A percentile compares a stretch with the other conserved stretches of the same genome.
These are phyloP conservation scores for Solanum tarapatanum DNA, from an alignment of 257 asterid species.

Conservation along the genomic window DNA sequence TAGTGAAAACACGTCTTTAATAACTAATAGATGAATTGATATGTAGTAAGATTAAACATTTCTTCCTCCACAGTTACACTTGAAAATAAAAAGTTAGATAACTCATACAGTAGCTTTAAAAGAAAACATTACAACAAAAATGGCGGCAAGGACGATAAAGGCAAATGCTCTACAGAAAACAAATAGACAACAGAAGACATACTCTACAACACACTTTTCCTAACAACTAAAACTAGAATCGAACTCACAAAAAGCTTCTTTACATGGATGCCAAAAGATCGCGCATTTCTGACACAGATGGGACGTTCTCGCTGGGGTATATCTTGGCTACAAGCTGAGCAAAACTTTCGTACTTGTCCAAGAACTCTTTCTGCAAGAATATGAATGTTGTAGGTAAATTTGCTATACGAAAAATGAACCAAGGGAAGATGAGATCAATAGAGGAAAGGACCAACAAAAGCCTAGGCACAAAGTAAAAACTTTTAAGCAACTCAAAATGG, in stretches of 20 bases:
- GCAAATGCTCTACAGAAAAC: background rate
- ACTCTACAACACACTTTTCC: background rate
- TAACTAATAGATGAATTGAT: background rate
- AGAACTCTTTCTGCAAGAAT: constrained; percentile 70
- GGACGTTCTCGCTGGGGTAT: constrained; percentile 73
- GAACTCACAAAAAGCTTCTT: constrained; percentile 1
- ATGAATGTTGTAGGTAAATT: background rate
- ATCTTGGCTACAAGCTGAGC: constrained; percentile 72
- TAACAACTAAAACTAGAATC: background rate
- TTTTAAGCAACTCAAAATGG: background rate
- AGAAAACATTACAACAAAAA: background rate
- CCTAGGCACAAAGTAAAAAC: background rate
- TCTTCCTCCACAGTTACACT: background rate
- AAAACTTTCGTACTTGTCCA: constrained; percentile 81
- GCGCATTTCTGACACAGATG: constrained; percentile 65
- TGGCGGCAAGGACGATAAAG: background rate
- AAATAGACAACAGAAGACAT: background rate
- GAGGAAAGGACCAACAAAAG: background rate
- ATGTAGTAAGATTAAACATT: background rate
- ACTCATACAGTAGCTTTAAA: background rate
- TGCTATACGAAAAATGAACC: background rate
- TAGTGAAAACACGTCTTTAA: background rate
- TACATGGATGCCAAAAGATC: constrained; percentile 77
- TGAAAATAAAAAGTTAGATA: background rate
- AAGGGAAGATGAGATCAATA: background rate